Percentiles rank a stretch among this genome's conserved stretches.
phyloP scores from a whole-genome alignment of 202 grass and related monocot species.

The Eragrostis tef region DNA sequence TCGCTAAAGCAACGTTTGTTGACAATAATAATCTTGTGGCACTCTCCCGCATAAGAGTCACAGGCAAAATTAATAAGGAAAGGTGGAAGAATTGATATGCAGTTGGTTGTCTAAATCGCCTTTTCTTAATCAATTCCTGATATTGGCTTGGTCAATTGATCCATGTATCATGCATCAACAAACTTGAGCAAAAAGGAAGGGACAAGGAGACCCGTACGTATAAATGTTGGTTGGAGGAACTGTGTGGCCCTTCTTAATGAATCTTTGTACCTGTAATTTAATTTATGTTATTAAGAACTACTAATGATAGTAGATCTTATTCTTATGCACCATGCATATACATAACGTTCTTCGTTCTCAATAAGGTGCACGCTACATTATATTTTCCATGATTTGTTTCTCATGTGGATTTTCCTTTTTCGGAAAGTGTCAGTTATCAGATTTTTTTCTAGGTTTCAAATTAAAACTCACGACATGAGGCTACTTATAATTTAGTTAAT shows the following conservation, averaged over 20 bases:
- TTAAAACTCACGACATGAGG: neutral
- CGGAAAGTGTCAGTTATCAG: neutral
- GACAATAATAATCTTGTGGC: conserved; percentile 38
- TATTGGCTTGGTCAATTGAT: neutral
- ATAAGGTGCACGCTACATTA: neutral
- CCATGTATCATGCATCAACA: conserved; percentile 13
- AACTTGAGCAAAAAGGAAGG: conserved; percentile 30
- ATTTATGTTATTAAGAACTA: neutral
- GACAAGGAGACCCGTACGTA: neutral
- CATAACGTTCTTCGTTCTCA: neutral
- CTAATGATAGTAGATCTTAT: neutral
- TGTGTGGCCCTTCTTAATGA: neutral
- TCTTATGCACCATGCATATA: neutral
- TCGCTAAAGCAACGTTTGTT: conserved; percentile 22
- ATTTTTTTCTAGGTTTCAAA: neutral
- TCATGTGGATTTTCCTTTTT: neutral
- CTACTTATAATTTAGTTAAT: neutral
- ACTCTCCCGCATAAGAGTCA: conserved; percentile 8
- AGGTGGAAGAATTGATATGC: conserved; percentile 13
- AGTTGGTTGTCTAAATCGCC: conserved; percentile 43
- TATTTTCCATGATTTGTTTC: neutral
- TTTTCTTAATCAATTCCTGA: conserved; percentile 36
- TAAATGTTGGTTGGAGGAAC: neutral
- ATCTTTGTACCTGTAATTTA: conserved; percentile 16
- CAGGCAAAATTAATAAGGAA: conserved; percentile 10